Base-by-base conservation (phyloP, 129 eudicot species). In the Centaurea solstitialis region DNA sequence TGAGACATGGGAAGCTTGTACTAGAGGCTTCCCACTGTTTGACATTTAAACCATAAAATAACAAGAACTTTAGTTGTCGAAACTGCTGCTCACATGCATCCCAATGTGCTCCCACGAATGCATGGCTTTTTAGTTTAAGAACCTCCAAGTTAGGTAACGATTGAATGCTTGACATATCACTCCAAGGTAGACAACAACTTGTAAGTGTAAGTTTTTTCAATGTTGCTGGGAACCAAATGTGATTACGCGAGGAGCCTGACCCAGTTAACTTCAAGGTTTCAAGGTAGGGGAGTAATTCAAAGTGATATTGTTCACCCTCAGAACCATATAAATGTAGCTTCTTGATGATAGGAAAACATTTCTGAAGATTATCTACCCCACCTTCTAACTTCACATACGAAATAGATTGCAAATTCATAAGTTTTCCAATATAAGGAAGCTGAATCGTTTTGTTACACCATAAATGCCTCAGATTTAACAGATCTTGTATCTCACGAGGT, bases 1-100 rank as follows among this genome's bases (percentile, higher is more conserved):
- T 26, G 37, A 82, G 85, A 68, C 74, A 23, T 26, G 84, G 84
- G 33, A 80, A 80, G 62, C 45, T 68, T 23, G 11, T 15, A 40
- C 72, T 35, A 8, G 64, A 23, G 61, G 74, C 79, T 37, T 41
- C 15, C 84, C 84, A 81, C 0, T 38, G 35, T 6, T 0, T 33
- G 38, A 74, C 12, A 28, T 45, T 0, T 15, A 73, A 30, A 0
- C 5, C 1, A 0, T 20, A 7, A 12, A 80, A 18, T 10, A 0
- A 7, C 84, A 80, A 65, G 78, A 45, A 41, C 61, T 80, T 80
- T 26, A 80, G 78, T 12, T 41, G 71, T 22, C 3, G 33, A 22
- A 76, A 80, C 30, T 13, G 45, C 13, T 59, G 28, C 17, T 26
- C 57, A 57, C 61, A 11, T 18, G 50, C 40, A 7, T 62, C 72